phyloP scores from a whole-genome alignment of 495 filamentous ascomycete genomes.

The Neurospora pannonica region DNA sequence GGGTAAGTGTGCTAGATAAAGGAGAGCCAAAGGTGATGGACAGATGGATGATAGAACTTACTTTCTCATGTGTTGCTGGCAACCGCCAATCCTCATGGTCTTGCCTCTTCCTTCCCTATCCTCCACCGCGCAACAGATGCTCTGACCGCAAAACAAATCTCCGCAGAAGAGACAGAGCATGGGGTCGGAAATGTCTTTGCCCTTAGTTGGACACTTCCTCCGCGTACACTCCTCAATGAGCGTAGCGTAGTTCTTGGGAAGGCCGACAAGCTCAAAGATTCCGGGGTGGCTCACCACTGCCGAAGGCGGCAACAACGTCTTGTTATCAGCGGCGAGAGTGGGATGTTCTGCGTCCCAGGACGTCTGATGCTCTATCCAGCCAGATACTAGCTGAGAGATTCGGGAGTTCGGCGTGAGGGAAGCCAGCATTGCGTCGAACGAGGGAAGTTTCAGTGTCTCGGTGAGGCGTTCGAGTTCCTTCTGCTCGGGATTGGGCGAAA shows the following conservation, averaged over 20 bases:
- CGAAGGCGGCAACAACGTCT: constrained; percentile 17
- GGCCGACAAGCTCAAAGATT: constrained; percentile 86
- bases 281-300: constrained; percentile 65
- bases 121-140: constrained; percentile 73
- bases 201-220: constrained; percentile 75
- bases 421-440: constrained; percentile 67
- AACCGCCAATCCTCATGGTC: constrained; percentile 55
- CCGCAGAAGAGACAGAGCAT: constrained; percentile 92
- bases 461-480: constrained; percentile 80
- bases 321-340: constrained; percentile 6
- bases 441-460: constrained; percentile 61
- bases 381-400: constrained; percentile 41
- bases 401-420: constrained; percentile 32
- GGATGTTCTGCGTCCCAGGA: constrained; percentile 8
- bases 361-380: constrained; percentile 68
- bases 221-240: constrained; percentile 85
- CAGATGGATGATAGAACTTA: constrained; percentile 37
- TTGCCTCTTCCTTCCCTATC: constrained; percentile 32
- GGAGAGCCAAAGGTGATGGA: neutral
- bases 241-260: constrained; percentile 87
- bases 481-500: constrained; percentile 52
- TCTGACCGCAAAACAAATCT: constrained; percentile 90
- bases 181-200: constrained; percentile 82
- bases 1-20: constrained; percentile 11
- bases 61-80: constrained; percentile 81